phyloP scores from a whole-genome alignment of 1,284 basidiomycete genomes.

The Neolentinus lepideus region DNA sequence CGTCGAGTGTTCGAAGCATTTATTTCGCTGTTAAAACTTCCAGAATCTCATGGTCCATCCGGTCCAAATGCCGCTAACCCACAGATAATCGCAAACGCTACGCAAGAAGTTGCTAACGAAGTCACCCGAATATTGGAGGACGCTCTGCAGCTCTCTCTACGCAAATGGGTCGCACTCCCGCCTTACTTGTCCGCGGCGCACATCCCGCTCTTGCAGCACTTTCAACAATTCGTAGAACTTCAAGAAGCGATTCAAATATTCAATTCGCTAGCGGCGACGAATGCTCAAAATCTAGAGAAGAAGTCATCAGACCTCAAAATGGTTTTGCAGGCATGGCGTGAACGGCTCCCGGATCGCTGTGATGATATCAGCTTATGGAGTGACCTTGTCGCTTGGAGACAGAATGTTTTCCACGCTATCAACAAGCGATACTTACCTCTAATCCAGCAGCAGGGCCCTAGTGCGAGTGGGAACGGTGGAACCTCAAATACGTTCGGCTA shows the following conservation, averaged over 20 bases:
- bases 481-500: constrained; percentile 87
- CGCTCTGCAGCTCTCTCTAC: constrained; percentile 92
- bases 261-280: constrained; percentile 84
- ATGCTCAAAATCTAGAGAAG: constrained; percentile 86
- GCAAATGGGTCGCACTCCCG: constrained; percentile 94
- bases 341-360: constrained; percentile 91
- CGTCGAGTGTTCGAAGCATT: constrained; percentile 96
- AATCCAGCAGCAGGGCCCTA: constrained; percentile 49
- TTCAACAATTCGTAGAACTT: constrained; percentile 98
- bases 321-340: constrained; percentile 95
- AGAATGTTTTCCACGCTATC: constrained; percentile 91
- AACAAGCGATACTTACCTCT: constrained; percentile 96
- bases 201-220: constrained; percentile 92
- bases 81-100: not conserved
- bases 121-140: constrained; percentile 75
- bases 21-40: constrained; percentile 72
- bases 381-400: constrained; percentile 96
- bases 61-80: not conserved
- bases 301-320: constrained; percentile 94
- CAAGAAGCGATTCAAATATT: constrained; percentile 97
- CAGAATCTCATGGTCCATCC: constrained; percentile 44
- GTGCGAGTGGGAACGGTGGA: constrained; percentile 21
- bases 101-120: not conserved
- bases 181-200: constrained; percentile 85
- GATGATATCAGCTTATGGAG: constrained; percentile 99